Evolutionary conservation across 164 flowering plant genomes (phyloP), one percentile per base, ranked within the genome.

Genomic region (Buxus sempervirens): DNA sequence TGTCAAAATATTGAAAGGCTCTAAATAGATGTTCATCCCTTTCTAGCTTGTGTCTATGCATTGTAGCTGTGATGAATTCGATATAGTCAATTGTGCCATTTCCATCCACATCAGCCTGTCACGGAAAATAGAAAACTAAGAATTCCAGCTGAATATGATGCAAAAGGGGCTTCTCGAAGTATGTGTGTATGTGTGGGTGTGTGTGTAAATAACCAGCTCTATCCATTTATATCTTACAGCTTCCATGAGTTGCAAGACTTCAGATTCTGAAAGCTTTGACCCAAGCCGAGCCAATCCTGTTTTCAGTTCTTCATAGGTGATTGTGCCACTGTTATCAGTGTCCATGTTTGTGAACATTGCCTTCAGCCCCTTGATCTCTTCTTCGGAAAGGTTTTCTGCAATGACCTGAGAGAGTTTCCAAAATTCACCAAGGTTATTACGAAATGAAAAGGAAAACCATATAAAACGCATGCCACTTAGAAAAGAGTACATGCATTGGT

Each of bases 21-120:
- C 82, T 85, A 76, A 58, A 85, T 23, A 94, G 91, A 76, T 94
- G 83, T 45, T 91, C 98, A 54, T 94, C 98, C 71, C 87, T 81
- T 74, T 91, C 97, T 45, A 94, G 74, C 80, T 67, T 85, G 83
- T 91, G 90, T 68, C 90, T 81, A 65, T 91, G 96, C 95, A 94
- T 91, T 49, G 97, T 94, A 25, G 97, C 98, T 25, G 95, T 91
- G 59, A 91, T 85, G 67, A 94, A 94, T 71, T 94, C 97, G 62
- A 90, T 82, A 80, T 91, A 94, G 67, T 91, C 97, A 41, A 94
- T 91, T 1, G 92, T 76, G 48, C 97, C 98, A 80, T 89, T 83
- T 58, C 96, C 95, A 79, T 91, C 97, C 27, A 89, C 97, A 76
- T 94, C 98, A 74, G 97, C 98, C 98, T 94, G 77, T 64, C 73